A percentile compares a stretch with the other conserved stretches of the same genome.
These are phyloP conservation scores for Oenanthe sinensis DNA, from an alignment of 129 eudicot species.

Conservation along the genomic window DNA sequence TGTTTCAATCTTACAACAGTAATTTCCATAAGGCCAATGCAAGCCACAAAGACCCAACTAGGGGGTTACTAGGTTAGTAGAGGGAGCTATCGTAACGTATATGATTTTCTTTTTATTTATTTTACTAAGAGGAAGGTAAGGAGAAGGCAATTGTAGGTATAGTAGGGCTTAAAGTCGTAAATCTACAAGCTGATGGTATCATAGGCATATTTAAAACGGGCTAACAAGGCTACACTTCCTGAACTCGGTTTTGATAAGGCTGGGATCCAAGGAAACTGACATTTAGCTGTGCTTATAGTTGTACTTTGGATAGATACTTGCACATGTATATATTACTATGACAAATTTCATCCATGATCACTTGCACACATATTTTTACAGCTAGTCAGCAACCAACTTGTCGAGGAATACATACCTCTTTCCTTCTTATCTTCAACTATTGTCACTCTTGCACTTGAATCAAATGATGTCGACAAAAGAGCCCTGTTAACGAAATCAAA, in stretches of 20 bases:
- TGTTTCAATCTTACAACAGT: not conserved
- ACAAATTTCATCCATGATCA: not conserved
- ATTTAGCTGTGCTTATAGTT: not conserved
- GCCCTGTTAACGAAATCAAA: constrained; percentile 40
- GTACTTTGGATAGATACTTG: not conserved
- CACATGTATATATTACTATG: not conserved
- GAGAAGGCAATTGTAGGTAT: not conserved
- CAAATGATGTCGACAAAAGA: constrained; percentile 67
- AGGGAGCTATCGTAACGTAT: not conserved
- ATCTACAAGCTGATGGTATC: not conserved
- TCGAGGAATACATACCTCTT: constrained; percentile 25
- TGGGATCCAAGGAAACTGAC: not conserved
- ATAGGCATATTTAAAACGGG: not conserved
- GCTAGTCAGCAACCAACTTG: not conserved
- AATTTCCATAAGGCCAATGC: not conserved
- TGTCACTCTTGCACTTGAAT: constrained; percentile 88
- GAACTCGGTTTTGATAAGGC: not conserved
- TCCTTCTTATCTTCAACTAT: constrained; percentile 42
- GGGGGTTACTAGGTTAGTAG: not conserved
- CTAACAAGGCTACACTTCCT: not conserved
- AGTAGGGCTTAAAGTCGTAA: not conserved
- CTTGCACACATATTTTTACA: not conserved
- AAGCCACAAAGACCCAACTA: not conserved
- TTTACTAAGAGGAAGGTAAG: not conserved
- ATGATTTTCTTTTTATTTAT: not conserved